Base-by-base conservation (phyloP, 129 eudicot genomes). In the Mikania micrantha region DNA sequence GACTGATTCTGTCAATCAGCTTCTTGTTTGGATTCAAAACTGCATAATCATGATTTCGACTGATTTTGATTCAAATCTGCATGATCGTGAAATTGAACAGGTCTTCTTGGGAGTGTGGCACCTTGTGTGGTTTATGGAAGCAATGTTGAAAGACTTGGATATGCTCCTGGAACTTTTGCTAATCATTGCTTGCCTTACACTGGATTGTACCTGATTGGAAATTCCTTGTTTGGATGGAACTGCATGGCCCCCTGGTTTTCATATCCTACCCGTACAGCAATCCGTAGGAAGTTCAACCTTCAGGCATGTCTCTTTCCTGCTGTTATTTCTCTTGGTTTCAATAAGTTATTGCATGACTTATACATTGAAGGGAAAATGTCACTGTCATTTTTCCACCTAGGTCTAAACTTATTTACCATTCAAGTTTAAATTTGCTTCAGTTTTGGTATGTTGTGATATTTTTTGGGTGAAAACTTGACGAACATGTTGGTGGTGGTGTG, bases 71-170 rank as follows among this genome's bases (percentile, higher is more conserved):
- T n/a, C n/a, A n/a, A n/a, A n/a, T 67, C 17, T 19, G 61, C 19
- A 49, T 20, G 54, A 13, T 47, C 12, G 7, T 61, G 36, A 36
- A 29, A 12, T 66, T 69, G 42, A 20, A 40, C 84, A 93, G 98
- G 98, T 78, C 80, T 93, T 52, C 85, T 93, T 67, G 98, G 98
- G 60, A 76, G 79, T 77, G 80, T 93, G 64, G 98, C 98, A 24
- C 98, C 98, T 20, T 93, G 98, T 81, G 96, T 93, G 71, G 87
- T 93, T 15, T 86, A 86, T 63, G 98, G 96, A 81, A 77, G 82
- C 80, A 93, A 82, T 73, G 96, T 63, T 2, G 98, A 93, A 70
- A 84, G 98, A 60, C 89, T 93, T 79, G 98, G 91, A 47, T 84
- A 90, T 16, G 74, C 85, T 9, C 89, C 98, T 24, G 91, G 96